Evolutionary conservation across 2,329 filamentous ascomycete species (phyloP).

Genomic region (Calonectria montana): DNA sequence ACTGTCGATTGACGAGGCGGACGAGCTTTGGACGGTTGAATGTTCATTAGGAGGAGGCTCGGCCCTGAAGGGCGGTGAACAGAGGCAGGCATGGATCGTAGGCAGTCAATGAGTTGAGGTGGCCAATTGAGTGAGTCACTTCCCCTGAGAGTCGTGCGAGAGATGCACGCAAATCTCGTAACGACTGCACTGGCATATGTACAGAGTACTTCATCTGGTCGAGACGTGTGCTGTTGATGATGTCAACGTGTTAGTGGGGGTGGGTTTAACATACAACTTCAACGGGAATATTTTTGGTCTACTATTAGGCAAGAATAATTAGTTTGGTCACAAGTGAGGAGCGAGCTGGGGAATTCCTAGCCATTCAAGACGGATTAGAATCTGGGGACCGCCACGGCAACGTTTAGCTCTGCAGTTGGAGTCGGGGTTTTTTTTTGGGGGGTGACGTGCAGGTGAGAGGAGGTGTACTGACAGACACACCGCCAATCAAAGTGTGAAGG

Average conservation of each 20-base stretch:
- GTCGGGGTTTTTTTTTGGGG: constrained; percentile 5
- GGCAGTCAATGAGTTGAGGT: constrained; percentile 31
- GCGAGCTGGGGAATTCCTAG: constrained; percentile 8
- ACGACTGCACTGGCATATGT: not conserved
- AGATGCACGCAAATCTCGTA: not conserved
- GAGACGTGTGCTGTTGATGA: constrained; percentile 9
- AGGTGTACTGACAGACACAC: constrained; percentile 22
- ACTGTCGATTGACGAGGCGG: constrained; percentile 18
- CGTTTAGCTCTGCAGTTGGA: constrained; percentile 23
- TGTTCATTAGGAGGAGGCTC: constrained; percentile 15
- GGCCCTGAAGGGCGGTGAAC: constrained; percentile 37
- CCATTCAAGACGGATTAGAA: not conserved
- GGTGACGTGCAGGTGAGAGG: constrained; percentile 35
- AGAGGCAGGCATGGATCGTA: constrained; percentile 32
- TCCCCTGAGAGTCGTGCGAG: not conserved
- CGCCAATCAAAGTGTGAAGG: constrained; percentile 35
- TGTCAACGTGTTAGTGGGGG: not conserved
- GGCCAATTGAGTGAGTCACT: constrained; percentile 12
- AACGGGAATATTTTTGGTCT: not conserved
- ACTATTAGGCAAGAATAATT: not conserved
- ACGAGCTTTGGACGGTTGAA: constrained; percentile 23
- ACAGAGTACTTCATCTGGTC: not conserved
- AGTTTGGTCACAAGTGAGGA: not conserved
- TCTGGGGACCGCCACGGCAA: constrained; percentile 18
- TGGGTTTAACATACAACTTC: not conserved